Base-by-base conservation (phyloP, 2,329 filamentous ascomycete genomes). In the Colletotrichum costaricense region DNA sequence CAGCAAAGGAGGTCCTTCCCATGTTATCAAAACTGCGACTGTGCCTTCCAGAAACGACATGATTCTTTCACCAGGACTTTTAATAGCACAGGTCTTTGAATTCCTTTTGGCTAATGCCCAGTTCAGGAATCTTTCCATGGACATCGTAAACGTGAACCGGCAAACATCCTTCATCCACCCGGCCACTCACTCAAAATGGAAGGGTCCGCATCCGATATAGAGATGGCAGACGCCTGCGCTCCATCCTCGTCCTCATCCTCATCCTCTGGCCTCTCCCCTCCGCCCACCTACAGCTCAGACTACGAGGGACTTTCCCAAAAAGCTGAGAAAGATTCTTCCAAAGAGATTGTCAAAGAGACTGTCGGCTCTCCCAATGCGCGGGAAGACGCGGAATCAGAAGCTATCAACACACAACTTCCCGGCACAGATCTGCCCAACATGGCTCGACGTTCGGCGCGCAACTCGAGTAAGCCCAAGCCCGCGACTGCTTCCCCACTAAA, bases 201-300 rank as follows among this genome's bases (percentile, higher is more conserved):
- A 58, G 58, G 67, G 46, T 46, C 60, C 35, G 26, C 38, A 59
- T 56, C 66, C 55, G 68, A 75, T n/a, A 30, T 67, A 63, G 65
- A 65, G 42, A 75, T 75, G 74, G 59, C 55, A 35, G 74, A 71
- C 38, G 72, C 49, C 56, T 30, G 28, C 64, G 30, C 28, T n/a
- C 8, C 12, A 38, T 28, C 54, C 16, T 65, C 63, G 14, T 38
- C 46, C 52, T 26, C 54, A 22, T 59, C 72, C 35, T 26, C 57
- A 24, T 62, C 65, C 9, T 63, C 73, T 9, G 28, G 19, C 12
- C 54, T 75, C 24, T 67, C 72, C 22, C 33, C 57, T 28, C 68
- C 62, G 16, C 54, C 69, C 16, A 65, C 62, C 16, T 46, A 38
- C 30, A 22, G 52, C 16, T 55, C 60, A 16, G 57, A 62, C 11